Base-by-base conservation (phyloP, 768 basidiomycete species). In the Dendrothele bispora region DNA sequence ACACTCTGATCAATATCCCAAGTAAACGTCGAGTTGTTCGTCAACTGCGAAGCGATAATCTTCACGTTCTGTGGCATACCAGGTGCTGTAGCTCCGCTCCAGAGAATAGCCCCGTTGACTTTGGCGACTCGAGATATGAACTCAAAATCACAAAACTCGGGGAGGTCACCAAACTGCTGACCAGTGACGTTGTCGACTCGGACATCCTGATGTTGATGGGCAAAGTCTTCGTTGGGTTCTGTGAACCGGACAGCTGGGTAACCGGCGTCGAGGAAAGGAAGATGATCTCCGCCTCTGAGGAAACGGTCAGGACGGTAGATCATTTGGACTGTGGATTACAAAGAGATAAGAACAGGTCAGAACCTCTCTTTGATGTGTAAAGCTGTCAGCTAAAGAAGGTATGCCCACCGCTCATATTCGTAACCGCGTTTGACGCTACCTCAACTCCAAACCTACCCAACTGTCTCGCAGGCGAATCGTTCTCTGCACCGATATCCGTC, bases 161-260 rank as follows among this genome's bases (percentile, higher is more conserved):
- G 55, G 37, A 65, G 56, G 54, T 66, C 65, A 18, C 65, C 65
- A 48, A 65, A 66, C 43, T 66, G 65, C 49, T 56, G 27, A 17
- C 63, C 62, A 17, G 59, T 61, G 6, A 42, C 39, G 18, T 51
- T 22, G 46, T 61, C 59, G 26, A 66, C 56, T 17, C 63, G 59
- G 40, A 63, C 62, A 50, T 66, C 61, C 49, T 66, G 65, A 52
- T 66, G 62, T 50, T 66, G 63, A 49, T 65, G 65, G 26, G 65
- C 63, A 54, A 62, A 64, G 52, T 66, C 52, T 42, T 66, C 65
- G 54, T 61, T 50, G 36, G 65, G 65, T 48, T 66, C 65, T 12
- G 65, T 66, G 58, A 66, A 66, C 29, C 65, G 63, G n/a, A 59
- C 61, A 4, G 63, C 65, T n/a, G 65, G 48, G 49, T 60, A 65